A percentile compares a stretch with the other conserved stretches of the same genome.
Evolutionary conservation across 2,329 filamentous ascomycete genomes (phyloP).

Genomic region (Didymellaceae sp.): DNA sequence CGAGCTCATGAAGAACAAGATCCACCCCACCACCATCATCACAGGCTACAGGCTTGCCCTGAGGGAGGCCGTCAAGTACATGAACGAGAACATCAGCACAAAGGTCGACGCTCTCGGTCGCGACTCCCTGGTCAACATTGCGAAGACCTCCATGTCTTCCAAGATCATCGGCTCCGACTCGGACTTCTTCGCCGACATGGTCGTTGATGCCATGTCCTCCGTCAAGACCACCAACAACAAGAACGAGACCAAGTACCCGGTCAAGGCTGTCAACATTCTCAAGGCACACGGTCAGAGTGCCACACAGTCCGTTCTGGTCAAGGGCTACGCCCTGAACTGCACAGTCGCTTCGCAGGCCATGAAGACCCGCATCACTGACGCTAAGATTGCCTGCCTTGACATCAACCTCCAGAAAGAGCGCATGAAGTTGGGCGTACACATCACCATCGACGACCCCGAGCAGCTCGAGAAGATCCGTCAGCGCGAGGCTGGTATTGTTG

Average conservation of each 20-base stretch:
- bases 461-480: slow-evolving; percentile 97
- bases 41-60: slow-evolving; percentile 95
- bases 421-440: slow-evolving; percentile 99
- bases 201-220: slow-evolving; percentile 92
- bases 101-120: slow-evolving; percentile 91
- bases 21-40: slow-evolving; percentile 99
- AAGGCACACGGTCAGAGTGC: slow-evolving; percentile 97
- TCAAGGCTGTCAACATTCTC: slow-evolving; percentile 98
- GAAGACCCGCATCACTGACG: slow-evolving; percentile 88
- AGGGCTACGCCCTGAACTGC: slow-evolving; percentile 98
- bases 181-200: slow-evolving; percentile 97
- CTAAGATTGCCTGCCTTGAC: slow-evolving; percentile 95
- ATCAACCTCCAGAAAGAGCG: slow-evolving; percentile 99
- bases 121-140: slow-evolving; percentile 91
- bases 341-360: slow-evolving; percentile 98
- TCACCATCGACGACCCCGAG: slow-evolving; percentile 95
- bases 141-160: slow-evolving; percentile 98
- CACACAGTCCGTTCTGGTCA: slow-evolving; percentile 86
- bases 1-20: slow-evolving; percentile 99
- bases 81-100: slow-evolving; percentile 97
- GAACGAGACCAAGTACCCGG: slow-evolving; percentile 92
- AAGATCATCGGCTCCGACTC: slow-evolving; percentile 97
- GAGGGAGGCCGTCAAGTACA: slow-evolving; percentile 96
- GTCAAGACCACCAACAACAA: slow-evolving; percentile 93
- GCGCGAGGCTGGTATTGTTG: slow-evolving; percentile 88